These are phyloP conservation scores for Daldinia loculata DNA, from an alignment of 495 filamentous ascomycete genomes.

Conservation along the genomic window DNA sequence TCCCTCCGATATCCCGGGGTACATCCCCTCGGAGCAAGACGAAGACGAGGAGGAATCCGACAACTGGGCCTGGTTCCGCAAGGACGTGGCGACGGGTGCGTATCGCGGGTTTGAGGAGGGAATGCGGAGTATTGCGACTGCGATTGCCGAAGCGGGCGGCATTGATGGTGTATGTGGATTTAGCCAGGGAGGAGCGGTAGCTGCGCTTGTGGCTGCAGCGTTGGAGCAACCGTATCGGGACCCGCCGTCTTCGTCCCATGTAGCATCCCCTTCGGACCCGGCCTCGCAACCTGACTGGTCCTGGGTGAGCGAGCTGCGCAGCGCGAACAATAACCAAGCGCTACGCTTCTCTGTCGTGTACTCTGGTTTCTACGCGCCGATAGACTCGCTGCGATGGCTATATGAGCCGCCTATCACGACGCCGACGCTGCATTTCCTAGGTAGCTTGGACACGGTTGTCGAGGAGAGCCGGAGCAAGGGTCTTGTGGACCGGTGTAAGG, in stretches of 20 bases:
- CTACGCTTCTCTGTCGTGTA: slow-evolving; percentile 84
- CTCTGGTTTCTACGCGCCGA: slow-evolving; percentile 77
- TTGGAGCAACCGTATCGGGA: slow-evolving; percentile 61
- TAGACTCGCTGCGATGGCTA: slow-evolving; percentile 68
- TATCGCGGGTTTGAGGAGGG: slow-evolving; percentile 75
- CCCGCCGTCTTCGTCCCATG: slow-evolving; percentile 39
- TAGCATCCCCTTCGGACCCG: slow-evolving; percentile 51
- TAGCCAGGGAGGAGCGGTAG: slow-evolving; percentile 73
- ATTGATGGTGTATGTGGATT: slow-evolving; percentile 82
- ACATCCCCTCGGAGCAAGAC: slow-evolving; percentile 43
- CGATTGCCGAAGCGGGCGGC: slow-evolving; percentile 65
- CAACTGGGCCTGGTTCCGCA: slow-evolving; percentile 84
- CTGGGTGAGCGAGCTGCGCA: slow-evolving; percentile 52
- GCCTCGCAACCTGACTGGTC: slow-evolving; percentile 50
- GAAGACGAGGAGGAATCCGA: slow-evolving; percentile 61
- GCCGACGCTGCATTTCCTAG: slow-evolving; percentile 82
- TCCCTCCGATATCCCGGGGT: slow-evolving; percentile 77
- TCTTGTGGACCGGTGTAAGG: slow-evolving; percentile 73
- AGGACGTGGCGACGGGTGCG: slow-evolving; percentile 63
- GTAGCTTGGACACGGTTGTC: slow-evolving; percentile 88
- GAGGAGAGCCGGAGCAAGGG: slow-evolving; percentile 73
- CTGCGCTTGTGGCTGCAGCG: slow-evolving; percentile 68
- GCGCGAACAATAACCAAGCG: slow-evolving; percentile 62
- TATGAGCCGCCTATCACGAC: slow-evolving; percentile 81
- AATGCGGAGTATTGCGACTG: slow-evolving; percentile 64